A percentile compares a stretch with the other conserved stretches of the same genome.
These are phyloP conservation scores for Fusarium algeriense DNA, from an alignment of 2,329 filamentous ascomycete species.

Conservation along the genomic window DNA sequence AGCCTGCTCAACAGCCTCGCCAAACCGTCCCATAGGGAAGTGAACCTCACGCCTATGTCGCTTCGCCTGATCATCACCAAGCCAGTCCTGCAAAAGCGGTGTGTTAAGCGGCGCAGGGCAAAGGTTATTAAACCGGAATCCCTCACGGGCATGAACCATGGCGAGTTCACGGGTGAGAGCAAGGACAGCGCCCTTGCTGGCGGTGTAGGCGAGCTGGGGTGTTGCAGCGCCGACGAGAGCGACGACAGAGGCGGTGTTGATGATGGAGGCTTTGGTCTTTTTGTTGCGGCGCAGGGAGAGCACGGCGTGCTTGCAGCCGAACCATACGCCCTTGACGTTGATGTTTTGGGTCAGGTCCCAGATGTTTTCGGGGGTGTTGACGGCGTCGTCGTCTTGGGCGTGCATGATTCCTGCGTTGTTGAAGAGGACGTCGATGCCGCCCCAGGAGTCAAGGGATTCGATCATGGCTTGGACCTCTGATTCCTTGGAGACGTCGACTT, in stretches of 20 bases:
- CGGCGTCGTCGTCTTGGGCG: constrained; percentile 80
- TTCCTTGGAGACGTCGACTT: constrained; percentile 87
- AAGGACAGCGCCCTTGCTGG: constrained; percentile 91
- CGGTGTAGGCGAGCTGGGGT: constrained; percentile 91
- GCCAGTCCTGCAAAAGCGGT: constrained; percentile 90
- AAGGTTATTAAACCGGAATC: constrained; percentile 89
- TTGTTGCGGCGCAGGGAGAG: constrained; percentile 81
- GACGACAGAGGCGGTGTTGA: constrained; percentile 93
- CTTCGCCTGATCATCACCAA: constrained; percentile 87
- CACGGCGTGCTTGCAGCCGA: constrained; percentile 91
- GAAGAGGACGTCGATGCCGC: constrained; percentile 91
- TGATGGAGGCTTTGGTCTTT: constrained; percentile 84
- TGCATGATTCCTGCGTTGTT: constrained; percentile 99
- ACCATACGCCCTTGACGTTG: constrained; percentile 99
- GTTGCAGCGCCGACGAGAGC: constrained; percentile 89
- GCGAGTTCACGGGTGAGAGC: constrained; percentile 91
- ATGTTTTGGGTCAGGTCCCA: constrained; percentile 95
- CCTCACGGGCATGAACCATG: constrained; percentile 90
- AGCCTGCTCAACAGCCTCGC: constrained; percentile 93
- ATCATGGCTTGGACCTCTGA: constrained; percentile 80
- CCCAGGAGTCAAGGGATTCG: constrained; percentile 82
- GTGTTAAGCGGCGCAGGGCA: constrained; percentile 95
- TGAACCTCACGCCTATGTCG: constrained; percentile 86
- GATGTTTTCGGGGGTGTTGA: constrained; percentile 88
- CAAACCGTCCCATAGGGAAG: constrained; percentile 89